Evolutionary conservation across 345 rosid genomes (phyloP).

Genomic region (Syzygium oleosum): DNA sequence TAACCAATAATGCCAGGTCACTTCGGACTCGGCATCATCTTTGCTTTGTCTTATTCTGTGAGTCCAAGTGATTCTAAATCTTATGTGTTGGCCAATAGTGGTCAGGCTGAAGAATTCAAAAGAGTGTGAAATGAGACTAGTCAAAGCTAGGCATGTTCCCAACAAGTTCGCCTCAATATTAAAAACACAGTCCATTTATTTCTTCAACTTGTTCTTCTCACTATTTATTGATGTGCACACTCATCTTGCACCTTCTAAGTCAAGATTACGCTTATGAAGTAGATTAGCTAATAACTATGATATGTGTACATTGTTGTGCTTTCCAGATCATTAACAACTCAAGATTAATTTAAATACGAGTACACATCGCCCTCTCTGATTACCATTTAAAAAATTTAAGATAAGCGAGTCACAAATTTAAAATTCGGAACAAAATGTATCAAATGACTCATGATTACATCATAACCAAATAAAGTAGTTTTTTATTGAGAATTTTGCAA

Average conservation of each 20-base stretch:
- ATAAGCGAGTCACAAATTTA: neutral
- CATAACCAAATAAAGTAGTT: neutral
- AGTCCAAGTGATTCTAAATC: neutral
- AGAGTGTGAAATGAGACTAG: neutral
- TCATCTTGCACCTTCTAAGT: neutral
- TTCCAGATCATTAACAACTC: neutral
- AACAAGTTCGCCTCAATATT: neutral
- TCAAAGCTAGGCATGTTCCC: neutral
- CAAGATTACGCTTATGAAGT: neutral
- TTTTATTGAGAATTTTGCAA: neutral
- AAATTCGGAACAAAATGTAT: neutral
- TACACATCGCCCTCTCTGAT: neutral
- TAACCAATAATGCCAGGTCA: no score
- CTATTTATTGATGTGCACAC: neutral
- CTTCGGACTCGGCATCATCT: neutral
- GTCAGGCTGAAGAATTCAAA: rapidly evolving
- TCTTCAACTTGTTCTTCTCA: neutral
- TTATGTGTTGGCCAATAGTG: neutral
- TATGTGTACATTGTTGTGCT: neutral
- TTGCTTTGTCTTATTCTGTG: neutral
- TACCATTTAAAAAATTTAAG: neutral
- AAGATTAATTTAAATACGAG: neutral
- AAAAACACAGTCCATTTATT: neutral
- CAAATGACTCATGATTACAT: neutral
- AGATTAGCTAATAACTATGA: neutral